A percentile compares a stretch with the other conserved stretches of the same genome.
Evolutionary conservation across 108 stramenopile species (phyloP).

Genomic region (Halocafeteria seosinensis): DNA sequence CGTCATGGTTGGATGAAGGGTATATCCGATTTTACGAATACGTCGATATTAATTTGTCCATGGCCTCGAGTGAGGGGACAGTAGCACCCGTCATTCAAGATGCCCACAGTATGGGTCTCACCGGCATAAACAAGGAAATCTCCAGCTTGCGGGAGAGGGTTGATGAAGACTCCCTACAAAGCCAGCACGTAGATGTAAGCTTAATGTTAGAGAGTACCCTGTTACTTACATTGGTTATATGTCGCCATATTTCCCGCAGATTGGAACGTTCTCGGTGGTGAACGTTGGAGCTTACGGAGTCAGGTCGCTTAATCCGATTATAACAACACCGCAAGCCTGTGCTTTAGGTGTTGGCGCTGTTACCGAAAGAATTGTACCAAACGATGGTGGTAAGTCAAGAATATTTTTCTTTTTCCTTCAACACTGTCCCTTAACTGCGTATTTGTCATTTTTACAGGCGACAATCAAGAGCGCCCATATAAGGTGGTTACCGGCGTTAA

Average conservation of each 20-base stretch:
- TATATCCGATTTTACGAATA: conserved; percentile 62
- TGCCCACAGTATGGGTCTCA: conserved; percentile 55
- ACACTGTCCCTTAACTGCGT: conserved; percentile 28
- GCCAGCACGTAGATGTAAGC: conserved; percentile 3
- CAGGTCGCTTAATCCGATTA: conserved; percentile 76
- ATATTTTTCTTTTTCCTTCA: neutral
- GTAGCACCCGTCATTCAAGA: conserved; percentile 65
- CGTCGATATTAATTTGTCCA: conserved; percentile 62
- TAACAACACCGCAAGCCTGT: conserved; percentile 83
- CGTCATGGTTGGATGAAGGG: conserved; percentile 54
- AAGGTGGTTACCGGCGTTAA: conserved; percentile 60
- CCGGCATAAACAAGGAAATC: conserved; percentile 32
- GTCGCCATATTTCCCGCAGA: too few species aligned
- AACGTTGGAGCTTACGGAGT: conserved; percentile 95
- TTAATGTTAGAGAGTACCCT: too few species aligned
- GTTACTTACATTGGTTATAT: too few species aligned
- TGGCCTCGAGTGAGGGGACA: conserved; percentile 39
- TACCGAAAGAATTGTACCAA: conserved; percentile 66
- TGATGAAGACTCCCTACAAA: conserved; percentile 10
- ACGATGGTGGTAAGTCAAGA: too few species aligned
- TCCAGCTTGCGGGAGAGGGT: conserved; percentile 14
- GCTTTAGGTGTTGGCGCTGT: conserved; percentile 79
- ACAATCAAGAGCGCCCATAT: conserved; percentile 62
- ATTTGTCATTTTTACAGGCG: too few species aligned
- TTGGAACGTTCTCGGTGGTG: conserved; percentile 63